A percentile compares a stretch with the other conserved stretches of the same genome.
Conservation (phyloP, 75 land plant genomes). For the Selaginella tamariscina region DNA sequence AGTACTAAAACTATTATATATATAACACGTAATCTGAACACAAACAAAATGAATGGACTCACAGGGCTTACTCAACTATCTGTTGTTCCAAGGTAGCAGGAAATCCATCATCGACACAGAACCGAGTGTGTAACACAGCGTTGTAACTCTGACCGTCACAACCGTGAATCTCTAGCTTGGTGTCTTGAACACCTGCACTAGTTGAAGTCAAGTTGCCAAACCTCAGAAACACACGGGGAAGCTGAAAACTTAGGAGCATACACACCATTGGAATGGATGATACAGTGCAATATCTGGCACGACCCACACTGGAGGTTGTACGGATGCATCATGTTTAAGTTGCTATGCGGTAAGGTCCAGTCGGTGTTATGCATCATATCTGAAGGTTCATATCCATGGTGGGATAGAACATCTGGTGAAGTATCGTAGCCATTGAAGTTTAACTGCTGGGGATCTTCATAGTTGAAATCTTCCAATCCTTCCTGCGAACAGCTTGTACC, state of each 20-base stretch:
- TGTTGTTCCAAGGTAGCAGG: constrained; percentile 9
- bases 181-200: constrained; percentile 10
- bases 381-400: too few relatives aligned
- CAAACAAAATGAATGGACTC: not conserved
- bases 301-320: constrained; percentile 11
- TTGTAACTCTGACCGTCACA: constrained; percentile 12
- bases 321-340: not conserved
- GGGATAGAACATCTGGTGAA: too few relatives aligned
- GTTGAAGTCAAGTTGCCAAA: not conserved
- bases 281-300: not conserved
- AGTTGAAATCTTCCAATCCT: too few relatives aligned
- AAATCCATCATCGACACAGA: constrained; percentile 8
- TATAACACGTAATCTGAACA: not conserved
- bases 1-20: not conserved
- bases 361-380: too few relatives aligned
- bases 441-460: too few relatives aligned
- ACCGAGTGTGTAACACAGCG: constrained; percentile 5
- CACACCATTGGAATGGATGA: constrained; percentile 8
- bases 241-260: not conserved
- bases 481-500: too few relatives aligned
- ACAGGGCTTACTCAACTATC: constrained; percentile 9
- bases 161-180: constrained; percentile 10
- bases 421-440: too few relatives aligned
- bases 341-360: not conserved
- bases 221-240: not conserved